Conservation (phyloP, 129 eudicot genomes). For the Chrysanthemum seticuspe region DNA sequence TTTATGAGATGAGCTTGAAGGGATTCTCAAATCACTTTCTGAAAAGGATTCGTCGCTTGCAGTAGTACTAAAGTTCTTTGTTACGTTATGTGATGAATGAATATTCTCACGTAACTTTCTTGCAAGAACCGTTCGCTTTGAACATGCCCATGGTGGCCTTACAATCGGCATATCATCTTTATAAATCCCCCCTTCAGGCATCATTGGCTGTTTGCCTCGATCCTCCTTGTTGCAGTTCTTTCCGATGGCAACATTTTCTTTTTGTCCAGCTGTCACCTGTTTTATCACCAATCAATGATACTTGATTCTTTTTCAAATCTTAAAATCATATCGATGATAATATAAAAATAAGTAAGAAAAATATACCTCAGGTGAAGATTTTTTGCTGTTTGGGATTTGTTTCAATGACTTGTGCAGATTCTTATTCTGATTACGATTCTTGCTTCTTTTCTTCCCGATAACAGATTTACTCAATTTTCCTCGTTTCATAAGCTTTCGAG, state of each 20-base stretch:
- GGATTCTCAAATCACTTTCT: conserved; percentile 5
- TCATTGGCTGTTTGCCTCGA: neutral
- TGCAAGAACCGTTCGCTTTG: conserved; percentile 39
- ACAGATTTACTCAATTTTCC: conserved; percentile 38
- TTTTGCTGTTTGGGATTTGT: conserved; percentile 25
- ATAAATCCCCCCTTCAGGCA: neutral
- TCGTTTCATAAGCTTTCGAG: conserved; percentile 27
- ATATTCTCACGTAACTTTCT: conserved; percentile 21
- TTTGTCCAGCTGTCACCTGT: conserved; percentile 36
- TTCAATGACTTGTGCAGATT: conserved; percentile 32
- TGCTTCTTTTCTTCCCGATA: conserved; percentile 42
- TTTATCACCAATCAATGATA: conserved; percentile 3
- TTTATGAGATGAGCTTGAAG: conserved; percentile 3
- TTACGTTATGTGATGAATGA: conserved; percentile 11
- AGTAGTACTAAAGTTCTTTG: conserved; percentile 21
- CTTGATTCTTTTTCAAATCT: neutral
- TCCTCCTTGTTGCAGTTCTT: neutral
- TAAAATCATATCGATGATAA: neutral
- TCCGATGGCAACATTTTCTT: conserved; percentile 15
- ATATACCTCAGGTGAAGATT: conserved; percentile 36
- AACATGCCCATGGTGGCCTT: conserved; percentile 42
- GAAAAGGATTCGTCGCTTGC: conserved; percentile 16
- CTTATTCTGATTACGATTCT: conserved; percentile 24
- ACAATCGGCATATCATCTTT: conserved; percentile 13
- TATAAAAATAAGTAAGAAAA: neutral